phyloP scores from a whole-genome alignment of 176 grass and related monocot species.

The Avena sativa region DNA sequence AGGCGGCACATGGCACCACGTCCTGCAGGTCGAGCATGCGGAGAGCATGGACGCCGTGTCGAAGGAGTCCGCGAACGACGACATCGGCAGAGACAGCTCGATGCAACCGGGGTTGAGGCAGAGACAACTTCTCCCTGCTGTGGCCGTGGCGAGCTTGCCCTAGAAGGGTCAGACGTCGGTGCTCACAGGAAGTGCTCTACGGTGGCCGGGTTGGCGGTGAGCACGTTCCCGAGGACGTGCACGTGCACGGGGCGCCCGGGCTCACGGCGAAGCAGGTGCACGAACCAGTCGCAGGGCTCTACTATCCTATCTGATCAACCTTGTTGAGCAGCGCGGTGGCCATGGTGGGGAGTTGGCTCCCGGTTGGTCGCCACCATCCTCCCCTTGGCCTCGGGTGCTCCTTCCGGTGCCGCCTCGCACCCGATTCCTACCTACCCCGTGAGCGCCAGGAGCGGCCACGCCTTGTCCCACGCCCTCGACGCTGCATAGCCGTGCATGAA shows the following conservation, averaged over 20 bases:
- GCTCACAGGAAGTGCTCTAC: conserved; percentile 77
- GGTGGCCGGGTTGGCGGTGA: conserved; percentile 70
- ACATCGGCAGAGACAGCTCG: conserved; percentile 58
- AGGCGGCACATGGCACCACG: no score
- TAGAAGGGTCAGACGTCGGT: conserved; percentile 74
- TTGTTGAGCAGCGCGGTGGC: no score
- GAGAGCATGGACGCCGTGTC: conserved; percentile 78
- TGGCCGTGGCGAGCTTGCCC: conserved; percentile 65
- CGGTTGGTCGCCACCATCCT: no score
- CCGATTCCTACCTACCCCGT: no score
- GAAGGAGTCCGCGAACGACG: conserved; percentile 68
- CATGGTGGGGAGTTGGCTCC: no score
- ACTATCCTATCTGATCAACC: no score
- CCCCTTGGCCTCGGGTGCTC: no score
- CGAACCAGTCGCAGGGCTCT: conserved; percentile 70
- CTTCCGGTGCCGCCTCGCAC: no score
- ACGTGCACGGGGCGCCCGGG: conserved; percentile 80
- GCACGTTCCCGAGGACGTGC: conserved; percentile 72
- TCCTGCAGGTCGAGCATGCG: background rate
- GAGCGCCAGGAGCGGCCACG: no score
- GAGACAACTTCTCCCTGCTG: conserved; percentile 41
- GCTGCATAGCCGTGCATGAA: no score
- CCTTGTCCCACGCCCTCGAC: no score
- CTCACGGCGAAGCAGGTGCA: conserved; percentile 68
- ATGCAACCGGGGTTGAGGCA: conserved; percentile 74